phyloP scores from a whole-genome alignment of 768 basidiomycete genomes.

The Boletus rufocinnamomeus region DNA sequence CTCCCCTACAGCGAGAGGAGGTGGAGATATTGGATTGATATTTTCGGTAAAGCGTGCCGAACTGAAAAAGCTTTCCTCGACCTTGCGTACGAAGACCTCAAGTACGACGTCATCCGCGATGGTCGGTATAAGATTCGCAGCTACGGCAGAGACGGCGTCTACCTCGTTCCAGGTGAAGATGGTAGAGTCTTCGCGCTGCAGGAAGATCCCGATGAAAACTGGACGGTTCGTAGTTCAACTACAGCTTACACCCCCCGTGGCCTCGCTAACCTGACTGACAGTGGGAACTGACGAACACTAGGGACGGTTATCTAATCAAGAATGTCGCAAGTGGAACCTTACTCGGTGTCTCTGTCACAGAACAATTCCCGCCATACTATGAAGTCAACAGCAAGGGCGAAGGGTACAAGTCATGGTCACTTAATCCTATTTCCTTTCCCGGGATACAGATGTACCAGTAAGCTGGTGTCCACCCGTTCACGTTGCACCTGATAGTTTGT shows the following conservation, averaged over 20 bases:
- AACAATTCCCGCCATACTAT: neutral
- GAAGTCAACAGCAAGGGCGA: neutral
- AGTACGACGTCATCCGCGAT: neutral
- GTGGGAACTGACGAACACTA: neutral
- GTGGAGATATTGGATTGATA: neutral
- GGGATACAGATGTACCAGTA: neutral
- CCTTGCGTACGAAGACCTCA: slow-evolving; percentile 1
- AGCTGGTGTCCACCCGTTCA: neutral
- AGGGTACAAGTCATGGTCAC: neutral
- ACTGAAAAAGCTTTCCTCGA: neutral
- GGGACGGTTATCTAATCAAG: neutral
- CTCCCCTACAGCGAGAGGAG: neutral
- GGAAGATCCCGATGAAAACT: neutral
- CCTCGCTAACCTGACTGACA: neutral
- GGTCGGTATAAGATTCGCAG: neutral
- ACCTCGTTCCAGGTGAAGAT: neutral
- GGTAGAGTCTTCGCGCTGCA: neutral
- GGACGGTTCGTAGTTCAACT: neutral
- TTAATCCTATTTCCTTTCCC: neutral
- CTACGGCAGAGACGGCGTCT: neutral
- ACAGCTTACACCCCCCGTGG: neutral
- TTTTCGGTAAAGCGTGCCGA: neutral
- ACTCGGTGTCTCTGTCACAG: neutral
- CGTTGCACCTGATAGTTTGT: no score
- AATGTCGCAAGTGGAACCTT: neutral